phyloP scores from a whole-genome alignment of 2,329 filamentous ascomycete species.

The Talaromyces sp. region DNA sequence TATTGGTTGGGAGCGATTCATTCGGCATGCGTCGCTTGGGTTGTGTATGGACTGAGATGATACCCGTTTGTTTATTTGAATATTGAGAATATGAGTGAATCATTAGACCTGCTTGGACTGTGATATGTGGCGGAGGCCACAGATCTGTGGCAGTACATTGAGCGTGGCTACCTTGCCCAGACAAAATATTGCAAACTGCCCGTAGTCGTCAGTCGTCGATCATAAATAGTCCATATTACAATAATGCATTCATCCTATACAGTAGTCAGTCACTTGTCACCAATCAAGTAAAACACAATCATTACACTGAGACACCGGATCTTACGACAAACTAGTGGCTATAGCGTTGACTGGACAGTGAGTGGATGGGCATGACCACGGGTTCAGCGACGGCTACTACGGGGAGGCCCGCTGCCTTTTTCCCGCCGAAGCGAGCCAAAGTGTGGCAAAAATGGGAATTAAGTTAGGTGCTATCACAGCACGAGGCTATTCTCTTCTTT shows the following conservation, averaged over 20 bases:
- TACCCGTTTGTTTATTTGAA: conserved; percentile 9
- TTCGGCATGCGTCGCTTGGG: not conserved
- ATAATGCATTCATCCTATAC: not conserved
- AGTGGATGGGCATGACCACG: conserved; percentile 4
- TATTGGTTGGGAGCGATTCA: not conserved
- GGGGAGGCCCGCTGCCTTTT: conserved; percentile 4
- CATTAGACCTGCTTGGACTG: not conserved
- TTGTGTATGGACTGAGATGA: conserved; percentile 9
- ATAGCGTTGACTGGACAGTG: not conserved
- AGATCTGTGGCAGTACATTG: not conserved
- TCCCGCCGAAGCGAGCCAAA: conserved; percentile 14
- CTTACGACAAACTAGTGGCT: not conserved
- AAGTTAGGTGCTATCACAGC: not conserved
- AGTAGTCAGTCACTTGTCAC: not conserved
- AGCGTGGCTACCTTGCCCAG: too few relatives aligned
- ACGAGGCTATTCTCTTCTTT: not conserved
- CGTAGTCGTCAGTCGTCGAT: not conserved
- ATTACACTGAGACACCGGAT: conserved; percentile 4
- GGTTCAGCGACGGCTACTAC: conserved; percentile 5
- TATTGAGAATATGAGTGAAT: not conserved
- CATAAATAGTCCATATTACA: not conserved
- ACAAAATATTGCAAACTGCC: not conserved
- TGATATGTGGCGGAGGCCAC: not conserved
- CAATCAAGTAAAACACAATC: not conserved
- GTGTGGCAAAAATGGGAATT: conserved; percentile 10